Conservation (phyloP, 2,329 filamentous ascomycete genomes). For the Penicillium sp. region DNA sequence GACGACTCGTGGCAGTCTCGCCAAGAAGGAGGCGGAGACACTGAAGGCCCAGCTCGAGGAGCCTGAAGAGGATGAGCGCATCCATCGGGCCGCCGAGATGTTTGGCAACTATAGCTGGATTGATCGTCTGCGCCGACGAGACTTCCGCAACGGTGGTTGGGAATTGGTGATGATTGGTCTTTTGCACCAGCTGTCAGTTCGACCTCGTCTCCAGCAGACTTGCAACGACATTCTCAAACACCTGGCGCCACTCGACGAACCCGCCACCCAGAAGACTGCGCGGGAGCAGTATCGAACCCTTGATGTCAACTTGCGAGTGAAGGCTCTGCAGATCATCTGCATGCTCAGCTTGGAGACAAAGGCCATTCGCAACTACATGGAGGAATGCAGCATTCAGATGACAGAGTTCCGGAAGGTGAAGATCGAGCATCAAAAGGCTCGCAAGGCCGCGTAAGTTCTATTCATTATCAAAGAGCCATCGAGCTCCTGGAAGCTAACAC, state of each 20-base stretch:
- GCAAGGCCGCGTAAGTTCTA: constrained; percentile 60
- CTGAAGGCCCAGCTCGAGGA: constrained; percentile 63
- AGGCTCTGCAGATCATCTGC: constrained; percentile 80
- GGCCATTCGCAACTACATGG: constrained; percentile 82
- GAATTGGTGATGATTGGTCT: constrained; percentile 85
- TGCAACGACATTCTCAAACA: constrained; percentile 80
- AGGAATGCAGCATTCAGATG: constrained; percentile 91
- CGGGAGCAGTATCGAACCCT: constrained; percentile 71
- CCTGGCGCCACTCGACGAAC: constrained; percentile 75
- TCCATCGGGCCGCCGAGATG: constrained; percentile 69
- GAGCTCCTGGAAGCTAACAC: constrained; percentile 16
- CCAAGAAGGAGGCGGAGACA: constrained; percentile 75
- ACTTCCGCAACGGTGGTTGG: constrained; percentile 90
- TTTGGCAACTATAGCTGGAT: constrained; percentile 78
- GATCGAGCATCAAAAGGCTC: constrained; percentile 84
- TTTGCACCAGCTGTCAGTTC: constrained; percentile 79
- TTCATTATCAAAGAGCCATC: constrained; percentile 1
- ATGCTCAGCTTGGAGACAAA: constrained; percentile 85
- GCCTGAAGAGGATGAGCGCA: constrained; percentile 39
- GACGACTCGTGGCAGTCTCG: constrained; percentile 81
- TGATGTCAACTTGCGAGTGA: constrained; percentile 79
- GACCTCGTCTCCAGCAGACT: constrained; percentile 65
- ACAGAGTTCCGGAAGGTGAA: constrained; percentile 93
- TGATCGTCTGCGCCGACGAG: constrained; percentile 76
- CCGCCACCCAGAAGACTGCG: constrained; percentile 75